Evolutionary conservation across 352 stramenopile species (phyloP), one percentile per base, ranked within the genome.

Genomic region (Pythium guiyangense): DNA sequence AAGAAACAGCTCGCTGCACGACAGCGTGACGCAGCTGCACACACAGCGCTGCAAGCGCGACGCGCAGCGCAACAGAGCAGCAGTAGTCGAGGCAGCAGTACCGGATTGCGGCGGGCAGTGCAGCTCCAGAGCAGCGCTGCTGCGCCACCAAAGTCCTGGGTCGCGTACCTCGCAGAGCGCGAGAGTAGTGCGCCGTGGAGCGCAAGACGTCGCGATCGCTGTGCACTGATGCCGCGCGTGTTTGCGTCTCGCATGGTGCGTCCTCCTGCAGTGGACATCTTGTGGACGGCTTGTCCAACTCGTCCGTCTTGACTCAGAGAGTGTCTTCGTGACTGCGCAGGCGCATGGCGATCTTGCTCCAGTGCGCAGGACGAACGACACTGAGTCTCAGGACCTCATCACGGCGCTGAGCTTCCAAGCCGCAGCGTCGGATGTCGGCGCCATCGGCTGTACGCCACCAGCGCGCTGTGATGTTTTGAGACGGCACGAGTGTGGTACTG

Each of bases 121-220:
- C 46, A 49, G 46, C 45, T 18, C 29, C 12, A 31, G n/a, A 31
- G 17, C 18, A 47, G 17, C 12, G 6, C 42, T 27, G 18, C 17
- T 29, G 22, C 25, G 43, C 20, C 43, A 12, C n/a, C 22, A 17
- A 50, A 34, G 27, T 29, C 64, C 50, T 71, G 69, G 64, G 35
- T 73, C 42, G 40, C 45, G 11, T 77, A 69, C 49, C 20, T 81
- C 31, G 46, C 46, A 11, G 59, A 58, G 56, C 63, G 74, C 45
- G 69, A 84, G 68, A 70, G 58, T 42, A 59, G 70, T 43, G 71
- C 44, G 22, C 40, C 35, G 4, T 81, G 69, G 71, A 77, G 63
- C 52, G 54, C 69, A 18, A 45, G 39, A 15, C 27, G 35, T 11
- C 55, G 64, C 54, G 69, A 81, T 40, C 37, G 2, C 12, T 61